Evolutionary conservation across 2,329 filamentous ascomycete genomes (phyloP), one percentile per base, ranked within the genome.

Genomic region (Apiospora malaysiana): DNA sequence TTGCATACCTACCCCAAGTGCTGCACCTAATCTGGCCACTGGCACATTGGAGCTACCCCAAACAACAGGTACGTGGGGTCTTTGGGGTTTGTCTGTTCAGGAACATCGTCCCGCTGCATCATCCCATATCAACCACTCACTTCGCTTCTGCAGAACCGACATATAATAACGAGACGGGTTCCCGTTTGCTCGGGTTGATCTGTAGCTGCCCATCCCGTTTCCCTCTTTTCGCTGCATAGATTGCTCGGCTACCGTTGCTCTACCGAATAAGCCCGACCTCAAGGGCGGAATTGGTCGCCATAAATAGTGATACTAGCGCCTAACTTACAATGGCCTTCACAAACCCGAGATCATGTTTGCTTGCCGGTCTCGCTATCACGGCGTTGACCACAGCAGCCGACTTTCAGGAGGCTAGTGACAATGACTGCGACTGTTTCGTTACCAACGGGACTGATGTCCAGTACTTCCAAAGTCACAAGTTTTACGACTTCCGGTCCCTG

Each of bases 401-500:
- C 23, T 76, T 76, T 63, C 46, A 74, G n/a, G 73, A 77, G 69
- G 73, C 77, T 25, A 74, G 69, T 68, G 75, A 75, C 66, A 70
- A 72, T 45, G 40, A 73, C 71, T 87, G 86, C 77, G 80, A 80
- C 67, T 87, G 85, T 76, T 87, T 81, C 75, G 75, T 83, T 40
- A 84, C 82, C 72, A 85, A 87, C 74, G 83, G 81, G 49, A 80
- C 80, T 21, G 76, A 78, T 42, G 76, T 80, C 43, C 73, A 73
- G 25, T 85, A 82, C 79, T 87, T 85, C 77, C 74, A 79, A 23
- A 77, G 80, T 51, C 85, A 85, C 76, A 75, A 77, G 66, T 88
- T 88, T 79, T 85, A 84, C 73, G 86, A 88, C 77, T 88, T 87
- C 75, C 81, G 86, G 45, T 80, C 76, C 70, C 81, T 84, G 47